Evolutionary conservation across 257 asterid species (phyloP), one percentile per base, ranked within the genome.

Genomic region (Thymus quinquecostatus): DNA sequence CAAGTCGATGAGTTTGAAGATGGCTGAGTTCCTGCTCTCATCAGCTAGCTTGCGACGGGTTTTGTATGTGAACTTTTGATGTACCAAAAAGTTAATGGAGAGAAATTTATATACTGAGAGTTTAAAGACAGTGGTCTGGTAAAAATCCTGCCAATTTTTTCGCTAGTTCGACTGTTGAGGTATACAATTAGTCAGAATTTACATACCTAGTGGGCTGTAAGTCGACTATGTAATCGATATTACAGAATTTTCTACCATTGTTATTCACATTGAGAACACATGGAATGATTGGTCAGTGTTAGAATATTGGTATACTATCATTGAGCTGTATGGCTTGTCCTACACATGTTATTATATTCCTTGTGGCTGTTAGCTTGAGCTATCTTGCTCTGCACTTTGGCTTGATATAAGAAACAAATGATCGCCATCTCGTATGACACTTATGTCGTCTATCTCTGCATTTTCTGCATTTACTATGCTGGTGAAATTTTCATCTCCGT

Each of bases 371-470:
- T 68, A 77, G 66, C 44, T 81, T 40, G 34, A 67, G 44, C 74
- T 69, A 63, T 61, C 67, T 73, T 75, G 77, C 29, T 50, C 82
- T 47, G 66, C 70, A 8, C 72, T 49, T 56, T 54, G 66, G 55
- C 72, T 82, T 69, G 84, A 70, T 66, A 80, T 56, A 55, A 93
- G 79, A 79, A 85, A 90, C 82, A 93, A 66, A 78, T 91, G 96
- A 72, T 93, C 98, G 11, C 97, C 97, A 66, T 93, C 98, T 62
- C 92, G 82, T 71, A 93, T 57, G 67, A 87, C 92, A 56, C 82
- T 81, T 32, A 89, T 5, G 78, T 93, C 96, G 33, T 93, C 96
- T 77, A 93, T 84, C 75, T 89, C 97, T 75, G 96, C 96, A 62
- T 84, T 75, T 71, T 93, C 96, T 53, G 82, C 85, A 75, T 75